These are phyloP conservation scores for Ascochyta rabiei DNA, from an alignment of 2,329 filamentous ascomycete species.

Conservation along the genomic window DNA sequence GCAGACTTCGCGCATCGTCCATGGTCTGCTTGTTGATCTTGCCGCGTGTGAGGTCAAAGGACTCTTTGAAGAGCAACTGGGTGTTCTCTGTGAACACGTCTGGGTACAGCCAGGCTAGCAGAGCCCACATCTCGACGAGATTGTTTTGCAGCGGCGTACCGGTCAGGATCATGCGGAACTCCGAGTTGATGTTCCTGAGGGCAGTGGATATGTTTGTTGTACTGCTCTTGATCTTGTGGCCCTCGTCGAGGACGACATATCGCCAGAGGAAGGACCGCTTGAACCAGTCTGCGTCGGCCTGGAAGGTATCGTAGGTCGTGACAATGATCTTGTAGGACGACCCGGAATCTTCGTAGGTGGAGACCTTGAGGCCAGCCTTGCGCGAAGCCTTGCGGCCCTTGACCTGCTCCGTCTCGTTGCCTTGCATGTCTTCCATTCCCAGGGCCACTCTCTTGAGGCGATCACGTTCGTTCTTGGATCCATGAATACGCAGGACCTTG, in stretches of 20 bases:
- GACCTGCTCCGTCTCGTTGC: slow-evolving; percentile 68
- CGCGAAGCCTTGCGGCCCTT: slow-evolving; percentile 90
- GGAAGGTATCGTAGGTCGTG: slow-evolving; percentile 98
- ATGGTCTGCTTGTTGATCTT: slow-evolving; percentile 61
- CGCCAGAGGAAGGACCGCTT: slow-evolving; percentile 97
- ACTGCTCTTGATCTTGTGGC: slow-evolving; percentile 97
- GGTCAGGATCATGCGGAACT: slow-evolving; percentile 58
- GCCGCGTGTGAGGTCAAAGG: slow-evolving; percentile 63
- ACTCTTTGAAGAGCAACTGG: slow-evolving; percentile 58
- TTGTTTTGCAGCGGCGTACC: slow-evolving; percentile 67
- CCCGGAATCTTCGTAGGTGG: slow-evolving; percentile 33
- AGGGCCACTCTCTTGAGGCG: slow-evolving; percentile 62
- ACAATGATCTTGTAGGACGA: slow-evolving; percentile 66
- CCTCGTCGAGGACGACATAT: slow-evolving; percentile 99
- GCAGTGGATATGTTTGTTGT: slow-evolving; percentile 51
- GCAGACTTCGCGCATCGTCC: slow-evolving; percentile 57
- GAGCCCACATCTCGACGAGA: slow-evolving; percentile 62
- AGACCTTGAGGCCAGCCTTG: slow-evolving; percentile 63
- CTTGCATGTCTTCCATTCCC: slow-evolving; percentile 54
- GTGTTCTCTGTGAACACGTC: slow-evolving; percentile 63
- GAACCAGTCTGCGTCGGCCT: slow-evolving; percentile 90
- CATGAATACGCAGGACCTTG: slow-evolving; percentile 90
- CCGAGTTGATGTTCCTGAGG: slow-evolving; percentile 53
- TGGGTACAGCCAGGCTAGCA: slow-evolving; percentile 64
- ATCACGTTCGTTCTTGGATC: slow-evolving; percentile 82